A percentile compares a stretch with the other conserved stretches of the same genome.
These are phyloP conservation scores for Talaromyces trachyspermus DNA, from an alignment of 495 filamentous ascomycete genomes.

Conservation along the genomic window DNA sequence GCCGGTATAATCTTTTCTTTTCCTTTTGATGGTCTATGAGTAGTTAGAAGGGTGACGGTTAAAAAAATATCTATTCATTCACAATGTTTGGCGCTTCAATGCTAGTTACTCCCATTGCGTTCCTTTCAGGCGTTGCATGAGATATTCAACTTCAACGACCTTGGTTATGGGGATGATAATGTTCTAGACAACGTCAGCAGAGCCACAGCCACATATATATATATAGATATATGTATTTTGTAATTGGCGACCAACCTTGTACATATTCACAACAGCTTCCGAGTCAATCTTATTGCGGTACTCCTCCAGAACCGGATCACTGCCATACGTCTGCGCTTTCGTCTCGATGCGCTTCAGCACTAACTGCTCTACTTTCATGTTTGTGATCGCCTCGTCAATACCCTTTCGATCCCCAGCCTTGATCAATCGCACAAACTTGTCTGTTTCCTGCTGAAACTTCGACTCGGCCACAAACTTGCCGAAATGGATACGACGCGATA, in stretches of 20 bases:
- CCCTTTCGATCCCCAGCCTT: conserved; percentile 66
- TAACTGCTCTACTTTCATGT: conserved; percentile 81
- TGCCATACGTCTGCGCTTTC: conserved; percentile 95
- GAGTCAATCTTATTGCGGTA: conserved; percentile 74
- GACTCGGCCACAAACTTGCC: conserved; percentile 98
- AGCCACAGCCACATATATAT: background rate
- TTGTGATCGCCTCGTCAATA: conserved; percentile 85
- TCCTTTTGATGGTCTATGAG: too few relatives aligned
- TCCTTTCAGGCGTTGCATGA: conserved; percentile 82
- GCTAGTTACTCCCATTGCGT: conserved; percentile 50
- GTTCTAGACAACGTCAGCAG: conserved; percentile 44
- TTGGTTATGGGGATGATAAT: conserved; percentile 96
- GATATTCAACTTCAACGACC: conserved; percentile 93
- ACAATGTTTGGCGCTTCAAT: too few relatives aligned
- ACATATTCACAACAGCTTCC: conserved; percentile 90
- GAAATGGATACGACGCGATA: conserved; percentile 91
- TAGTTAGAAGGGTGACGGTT: too few relatives aligned
- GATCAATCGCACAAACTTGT: conserved; percentile 74
- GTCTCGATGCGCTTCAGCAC: conserved; percentile 79
- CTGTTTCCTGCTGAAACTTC: conserved; percentile 85
- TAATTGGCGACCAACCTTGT: conserved; percentile 67
- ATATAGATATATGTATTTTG: background rate
- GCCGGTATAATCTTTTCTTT: conserved; percentile 9
- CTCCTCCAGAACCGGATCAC: conserved; percentile 65
- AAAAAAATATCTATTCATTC: too few relatives aligned